A percentile compares a stretch with the other conserved stretches of the same genome.
Conservation (phyloP, 2,329 filamentous ascomycete genomes). For the Alternaria panax region DNA sequence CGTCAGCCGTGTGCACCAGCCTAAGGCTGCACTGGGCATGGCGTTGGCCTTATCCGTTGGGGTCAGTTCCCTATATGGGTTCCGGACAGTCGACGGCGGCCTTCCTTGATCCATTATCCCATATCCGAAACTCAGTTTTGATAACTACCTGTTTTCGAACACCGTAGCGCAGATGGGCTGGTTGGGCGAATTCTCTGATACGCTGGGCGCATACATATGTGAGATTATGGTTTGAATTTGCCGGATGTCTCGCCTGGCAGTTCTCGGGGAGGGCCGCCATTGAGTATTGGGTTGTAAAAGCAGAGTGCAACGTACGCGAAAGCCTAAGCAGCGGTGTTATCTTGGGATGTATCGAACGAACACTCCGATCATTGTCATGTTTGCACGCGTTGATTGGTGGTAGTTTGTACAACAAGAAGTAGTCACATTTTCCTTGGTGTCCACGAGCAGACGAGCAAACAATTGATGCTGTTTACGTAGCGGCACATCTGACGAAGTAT, state of each 20-base stretch:
- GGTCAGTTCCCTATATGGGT: not conserved
- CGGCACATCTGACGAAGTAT: conserved; percentile 10
- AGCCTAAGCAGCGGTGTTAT: not conserved
- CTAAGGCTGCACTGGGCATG: not conserved
- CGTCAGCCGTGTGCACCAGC: not conserved
- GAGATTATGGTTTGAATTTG: not conserved
- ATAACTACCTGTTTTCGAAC: not conserved
- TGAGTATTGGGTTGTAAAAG: not conserved
- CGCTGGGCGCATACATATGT: not conserved
- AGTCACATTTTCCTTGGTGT: not conserved
- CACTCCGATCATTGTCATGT: not conserved
- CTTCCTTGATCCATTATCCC: not conserved
- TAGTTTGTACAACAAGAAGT: not conserved
- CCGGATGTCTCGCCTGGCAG: not conserved
- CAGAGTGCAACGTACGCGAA: not conserved
- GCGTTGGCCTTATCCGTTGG: not conserved
- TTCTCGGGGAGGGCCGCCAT: not conserved
- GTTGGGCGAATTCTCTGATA: not conserved
- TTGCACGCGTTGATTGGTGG: not conserved
- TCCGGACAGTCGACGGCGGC: not conserved
- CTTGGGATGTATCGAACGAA: not conserved
- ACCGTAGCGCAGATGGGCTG: not conserved
- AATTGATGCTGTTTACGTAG: not conserved
- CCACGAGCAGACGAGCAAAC: not conserved
- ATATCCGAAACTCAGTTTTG: not conserved